Base-by-base conservation (phyloP, 805 yeast genomes). In the Priceomyces melissophilus region DNA sequence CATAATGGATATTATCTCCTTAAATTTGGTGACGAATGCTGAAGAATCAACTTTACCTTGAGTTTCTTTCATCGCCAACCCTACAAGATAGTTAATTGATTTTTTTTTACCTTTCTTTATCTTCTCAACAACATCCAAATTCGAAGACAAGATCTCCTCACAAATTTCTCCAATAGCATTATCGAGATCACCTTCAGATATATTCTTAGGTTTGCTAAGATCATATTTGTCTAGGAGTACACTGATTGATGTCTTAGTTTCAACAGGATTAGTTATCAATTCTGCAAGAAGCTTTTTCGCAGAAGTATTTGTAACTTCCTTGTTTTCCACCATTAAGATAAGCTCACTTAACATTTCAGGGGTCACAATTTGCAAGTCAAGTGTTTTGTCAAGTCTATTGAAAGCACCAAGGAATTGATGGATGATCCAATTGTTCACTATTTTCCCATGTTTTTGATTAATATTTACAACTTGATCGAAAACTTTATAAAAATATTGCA, bases 41-140 rank as follows among this genome's bases (percentile, higher is more conserved):
- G 46, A 59, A 10, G 74, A 73, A 47, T 47, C 60, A 20, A 75
- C 66, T 44, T 66, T 74, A 3, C 97, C 97, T 49, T 81, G 84
- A 2, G 87, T 77, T 41, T 73, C 66, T 52, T 80, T 79, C 96
- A 93, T 87, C 13, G 88, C 95, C 55, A 78, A 78, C 1, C 97
- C 98, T 3, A 93, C 74, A 41, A 93, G 67, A 53, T 70, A 87
- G 52, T 88, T 86, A n/a, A 91, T 52, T 10, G 89, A 78, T 28
- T 76, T 77, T 47, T 77, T 79, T 40, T 81, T 81, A 2, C 89
- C 90, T 0, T 63, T 52, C 15, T 57, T 57, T 20, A 88, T 72
- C 38, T 76, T 77, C 13, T 67, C 61, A 2, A 85, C 86, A 12
- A 83, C 76, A 12, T 76, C 77, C 0, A 69, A 69, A 49, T 84